Percentiles rank a stretch among this genome's conserved stretches.
Conservation (phyloP, 2,329 filamentous ascomycete species). For the Pseudocercospora ulei region DNA sequence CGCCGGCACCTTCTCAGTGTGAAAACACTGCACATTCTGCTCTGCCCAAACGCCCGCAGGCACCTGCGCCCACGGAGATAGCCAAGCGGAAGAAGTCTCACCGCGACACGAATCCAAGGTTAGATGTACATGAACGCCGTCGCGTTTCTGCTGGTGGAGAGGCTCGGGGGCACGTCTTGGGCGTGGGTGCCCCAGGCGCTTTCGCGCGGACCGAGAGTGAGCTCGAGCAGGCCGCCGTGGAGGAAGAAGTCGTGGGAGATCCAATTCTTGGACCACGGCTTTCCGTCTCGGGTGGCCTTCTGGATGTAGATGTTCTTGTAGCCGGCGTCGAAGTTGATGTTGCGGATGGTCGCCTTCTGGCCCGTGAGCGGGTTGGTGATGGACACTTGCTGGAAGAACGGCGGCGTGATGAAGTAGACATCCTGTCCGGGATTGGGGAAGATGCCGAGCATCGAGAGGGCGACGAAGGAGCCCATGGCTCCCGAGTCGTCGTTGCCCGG, state of each 20-base stretch:
- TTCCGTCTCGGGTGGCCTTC: constrained; percentile 38
- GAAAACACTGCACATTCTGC: background rate
- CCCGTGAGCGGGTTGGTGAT: constrained; percentile 37
- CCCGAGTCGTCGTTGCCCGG: constrained; percentile 43
- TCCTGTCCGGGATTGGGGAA: constrained; percentile 44
- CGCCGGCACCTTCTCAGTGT: no score
- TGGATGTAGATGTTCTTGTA: constrained; percentile 41
- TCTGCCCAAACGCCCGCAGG: background rate
- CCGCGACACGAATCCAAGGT: background rate
- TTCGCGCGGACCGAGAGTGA: constrained; percentile 37
- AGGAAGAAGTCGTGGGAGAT: constrained; percentile 41
- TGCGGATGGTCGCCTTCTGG: constrained; percentile 37
- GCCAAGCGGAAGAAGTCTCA: background rate
- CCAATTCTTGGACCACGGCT: constrained; percentile 40
- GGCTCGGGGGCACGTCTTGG: constrained; percentile 39
- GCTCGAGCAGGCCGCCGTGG: constrained; percentile 38
- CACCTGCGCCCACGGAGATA: background rate
- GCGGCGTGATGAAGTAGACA: constrained; percentile 42
- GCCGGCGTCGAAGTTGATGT: constrained; percentile 37
- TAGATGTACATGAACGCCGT: constrained; percentile 11
- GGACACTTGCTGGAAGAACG: constrained; percentile 39
- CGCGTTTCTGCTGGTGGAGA: constrained; percentile 21
- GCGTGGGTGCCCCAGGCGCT: constrained; percentile 39
- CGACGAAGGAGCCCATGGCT: constrained; percentile 41
- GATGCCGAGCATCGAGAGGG: constrained; percentile 40